Conservation (phyloP, 2,329 filamentous ascomycete species). For the Exophiala spinifera region DNA sequence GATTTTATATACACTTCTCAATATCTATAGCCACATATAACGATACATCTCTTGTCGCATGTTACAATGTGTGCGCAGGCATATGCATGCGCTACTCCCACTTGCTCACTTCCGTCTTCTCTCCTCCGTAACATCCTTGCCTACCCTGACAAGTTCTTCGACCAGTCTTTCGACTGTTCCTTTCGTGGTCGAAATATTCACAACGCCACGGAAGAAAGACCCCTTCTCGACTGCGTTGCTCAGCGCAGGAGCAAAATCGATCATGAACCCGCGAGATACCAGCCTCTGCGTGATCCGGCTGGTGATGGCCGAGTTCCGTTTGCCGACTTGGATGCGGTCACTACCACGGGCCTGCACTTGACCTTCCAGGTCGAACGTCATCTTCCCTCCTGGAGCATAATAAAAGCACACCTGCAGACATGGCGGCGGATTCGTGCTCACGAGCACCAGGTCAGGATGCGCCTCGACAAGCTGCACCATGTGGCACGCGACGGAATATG, state of each 20-base stretch:
- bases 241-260: slow-evolving; percentile 59
- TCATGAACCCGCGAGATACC: slow-evolving; percentile 63
- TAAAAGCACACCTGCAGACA: slow-evolving; percentile 97
- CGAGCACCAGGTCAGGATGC: slow-evolving; percentile 63
- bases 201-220: slow-evolving; percentile 65
- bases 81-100: too few species aligned
- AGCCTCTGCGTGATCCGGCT: slow-evolving; percentile 54
- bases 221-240: slow-evolving; percentile 22
- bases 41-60: too few species aligned
- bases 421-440: slow-evolving; percentile 73
- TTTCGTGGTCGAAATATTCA: slow-evolving; percentile 59
- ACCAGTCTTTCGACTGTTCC: slow-evolving; percentile 63
- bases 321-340: slow-evolving; percentile 18
- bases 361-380: slow-evolving; percentile 37
- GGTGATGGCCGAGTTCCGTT: slow-evolving; percentile 56
- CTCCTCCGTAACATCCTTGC: slow-evolving; percentile 12
- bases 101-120: too few species aligned
- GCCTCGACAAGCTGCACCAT: slow-evolving; percentile 60
- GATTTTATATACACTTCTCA: too few species aligned
- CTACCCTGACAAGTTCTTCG: slow-evolving; percentile 54
- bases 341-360: slow-evolving; percentile 36
- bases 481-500: slow-evolving; percentile 67
- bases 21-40: too few species aligned
- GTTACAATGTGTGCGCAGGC: too few species aligned
- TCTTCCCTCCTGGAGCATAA: slow-evolving; percentile 59